Percentiles rank a stretch among this genome's conserved stretches.
phyloP scores from a whole-genome alignment of 208 protist genomes.

The Leishmania major region DNA sequence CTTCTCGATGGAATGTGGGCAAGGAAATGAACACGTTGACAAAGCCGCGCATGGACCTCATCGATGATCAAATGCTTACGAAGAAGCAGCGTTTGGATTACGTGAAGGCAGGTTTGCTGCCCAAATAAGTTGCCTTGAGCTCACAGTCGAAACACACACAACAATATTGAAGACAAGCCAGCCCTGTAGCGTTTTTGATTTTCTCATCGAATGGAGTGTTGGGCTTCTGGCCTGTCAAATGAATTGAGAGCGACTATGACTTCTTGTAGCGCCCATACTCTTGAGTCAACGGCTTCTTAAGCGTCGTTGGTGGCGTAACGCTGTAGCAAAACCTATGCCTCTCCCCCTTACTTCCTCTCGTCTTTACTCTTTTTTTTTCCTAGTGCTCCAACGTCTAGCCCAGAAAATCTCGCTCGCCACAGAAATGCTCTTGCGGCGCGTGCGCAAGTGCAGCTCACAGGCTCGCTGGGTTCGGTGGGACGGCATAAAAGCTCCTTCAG shows the following conservation, averaged over 20 bases:
- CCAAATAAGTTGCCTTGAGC: constrained; percentile 53
- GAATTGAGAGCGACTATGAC: neutral
- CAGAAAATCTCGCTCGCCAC: neutral
- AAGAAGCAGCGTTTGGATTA: constrained; percentile 92
- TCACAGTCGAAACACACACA: neutral
- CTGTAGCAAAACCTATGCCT: neutral
- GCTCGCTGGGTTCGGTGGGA: neutral
- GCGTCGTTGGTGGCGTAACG: too few relatives aligned
- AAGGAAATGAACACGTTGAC: constrained; percentile 88
- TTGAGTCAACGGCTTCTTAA: neutral
- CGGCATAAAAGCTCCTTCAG: constrained; percentile 4
- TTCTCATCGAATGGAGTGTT: neutral
- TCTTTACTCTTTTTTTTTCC: neutral
- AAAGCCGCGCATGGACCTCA: constrained; percentile 89
- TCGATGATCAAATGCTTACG: constrained; percentile 92
- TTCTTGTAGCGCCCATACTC: neutral
- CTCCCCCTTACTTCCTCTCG: neutral
- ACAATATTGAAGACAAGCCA: neutral
- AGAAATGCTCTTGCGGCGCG: constrained; percentile 1
- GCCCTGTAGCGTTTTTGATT: neutral
- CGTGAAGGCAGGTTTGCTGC: constrained; percentile 84
- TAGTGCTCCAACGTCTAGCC: neutral
- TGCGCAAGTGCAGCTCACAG: neutral
- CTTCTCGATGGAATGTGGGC: constrained; percentile 90
- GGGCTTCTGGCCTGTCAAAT: neutral